Percentiles rank a stretch among this genome's conserved stretches.
These are phyloP conservation scores for Aureobasidium pullulans DNA, from an alignment of 2,329 filamentous ascomycete species.

Conservation along the genomic window DNA sequence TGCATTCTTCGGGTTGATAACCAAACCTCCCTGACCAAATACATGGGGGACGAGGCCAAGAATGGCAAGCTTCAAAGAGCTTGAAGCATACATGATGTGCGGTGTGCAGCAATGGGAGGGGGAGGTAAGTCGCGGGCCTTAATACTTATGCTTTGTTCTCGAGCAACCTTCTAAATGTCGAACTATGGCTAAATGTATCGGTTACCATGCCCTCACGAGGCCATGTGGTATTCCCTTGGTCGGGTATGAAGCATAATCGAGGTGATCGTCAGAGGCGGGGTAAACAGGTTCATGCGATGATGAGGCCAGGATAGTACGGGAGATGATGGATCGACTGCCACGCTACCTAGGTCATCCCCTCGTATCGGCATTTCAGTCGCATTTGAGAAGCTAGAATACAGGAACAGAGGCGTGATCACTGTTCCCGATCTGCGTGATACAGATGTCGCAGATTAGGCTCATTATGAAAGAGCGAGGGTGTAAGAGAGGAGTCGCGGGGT, in stretches of 20 bases:
- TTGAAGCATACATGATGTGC: background rate
- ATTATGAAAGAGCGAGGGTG: no score
- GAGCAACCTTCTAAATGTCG: background rate
- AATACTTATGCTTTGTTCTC: background rate
- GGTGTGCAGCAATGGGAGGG: no score
- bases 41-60: conserved; percentile 16
- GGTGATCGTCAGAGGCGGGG: background rate
- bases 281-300: background rate
- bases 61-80: background rate
- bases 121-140: background rate
- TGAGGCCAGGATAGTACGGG: background rate
- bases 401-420: no score
- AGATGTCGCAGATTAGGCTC: no score
- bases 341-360: background rate
- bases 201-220: background rate
- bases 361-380: background rate
- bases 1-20: conserved; percentile 24
- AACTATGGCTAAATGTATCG: conserved; percentile 8
- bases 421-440: no score
- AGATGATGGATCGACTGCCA: background rate
- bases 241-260: background rate
- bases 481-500: no score
- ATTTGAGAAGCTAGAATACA: background rate
- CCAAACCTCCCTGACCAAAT: conserved; percentile 21
- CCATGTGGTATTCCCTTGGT: background rate